Conservation (phyloP, 164 flowering plant species). For the Aristolochia contorta region DNA sequence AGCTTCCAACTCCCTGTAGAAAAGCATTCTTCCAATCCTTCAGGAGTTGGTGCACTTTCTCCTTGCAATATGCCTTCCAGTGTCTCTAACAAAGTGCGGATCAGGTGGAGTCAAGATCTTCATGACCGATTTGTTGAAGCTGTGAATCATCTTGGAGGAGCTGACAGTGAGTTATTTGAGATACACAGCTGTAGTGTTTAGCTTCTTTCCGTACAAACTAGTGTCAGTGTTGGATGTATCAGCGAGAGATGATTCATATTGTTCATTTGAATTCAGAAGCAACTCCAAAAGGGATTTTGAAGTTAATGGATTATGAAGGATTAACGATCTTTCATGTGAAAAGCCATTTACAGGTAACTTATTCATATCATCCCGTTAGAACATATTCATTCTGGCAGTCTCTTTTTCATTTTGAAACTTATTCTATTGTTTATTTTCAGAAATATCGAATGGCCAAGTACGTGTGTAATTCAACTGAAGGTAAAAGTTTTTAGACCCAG, state of each 20-base stretch:
- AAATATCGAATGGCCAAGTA: constrained; percentile 81
- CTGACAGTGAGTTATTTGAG: constrained; percentile 59
- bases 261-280: constrained; percentile 42
- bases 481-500: constrained; percentile 17
- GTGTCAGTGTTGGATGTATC: too few relatives aligned
- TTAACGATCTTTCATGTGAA: constrained; percentile 88
- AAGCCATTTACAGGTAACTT: constrained; percentile 81
- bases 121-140: constrained; percentile 85
- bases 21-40: constrained; percentile 22
- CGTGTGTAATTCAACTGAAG: constrained; percentile 54
- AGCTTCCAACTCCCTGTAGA: constrained; percentile 21
- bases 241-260: too few relatives aligned
- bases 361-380: not conserved
- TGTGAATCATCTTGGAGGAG: constrained; percentile 80
- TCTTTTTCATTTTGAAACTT: too few relatives aligned
- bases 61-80: too few relatives aligned
- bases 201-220: too few relatives aligned
- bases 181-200: not conserved
- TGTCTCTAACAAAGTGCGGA: constrained; percentile 48
- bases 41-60: constrained; percentile 17
- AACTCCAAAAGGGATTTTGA: constrained; percentile 87
- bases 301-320: constrained; percentile 73
- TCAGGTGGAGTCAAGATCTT: constrained; percentile 88
- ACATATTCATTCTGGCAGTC: too few relatives aligned
- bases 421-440: constrained; percentile 21